phyloP scores from a whole-genome alignment of 768 basidiomycete genomes.

The Phallus indusiatus region DNA sequence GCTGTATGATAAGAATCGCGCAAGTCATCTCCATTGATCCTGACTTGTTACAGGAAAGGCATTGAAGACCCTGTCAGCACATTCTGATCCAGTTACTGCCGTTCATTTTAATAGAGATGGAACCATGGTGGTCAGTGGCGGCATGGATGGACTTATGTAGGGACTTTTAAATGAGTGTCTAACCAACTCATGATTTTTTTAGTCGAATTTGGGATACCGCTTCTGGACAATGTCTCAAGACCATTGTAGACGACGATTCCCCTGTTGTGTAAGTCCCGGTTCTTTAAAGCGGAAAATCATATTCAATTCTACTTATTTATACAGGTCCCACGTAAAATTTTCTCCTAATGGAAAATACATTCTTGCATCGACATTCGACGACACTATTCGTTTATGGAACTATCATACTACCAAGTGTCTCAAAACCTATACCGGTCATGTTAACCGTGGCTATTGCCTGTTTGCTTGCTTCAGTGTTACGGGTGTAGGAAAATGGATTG shows the following conservation, averaged over 20 bases:
- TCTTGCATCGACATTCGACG: conserved; percentile 88
- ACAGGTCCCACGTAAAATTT: conserved; percentile 80
- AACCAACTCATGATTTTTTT: conserved; percentile 5
- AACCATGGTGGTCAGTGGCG: conserved; percentile 86
- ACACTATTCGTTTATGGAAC: conserved; percentile 91
- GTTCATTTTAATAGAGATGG: conserved; percentile 94
- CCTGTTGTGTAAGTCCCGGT: conserved; percentile 62
- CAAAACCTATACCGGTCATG: conserved; percentile 86
- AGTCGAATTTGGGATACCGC: conserved; percentile 98
- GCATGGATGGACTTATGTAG: conserved; percentile 96
- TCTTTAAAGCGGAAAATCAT: not conserved
- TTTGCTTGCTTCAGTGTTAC: conserved; percentile 61
- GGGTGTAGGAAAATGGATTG: conserved; percentile 58
- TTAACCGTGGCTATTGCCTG: conserved; percentile 78
- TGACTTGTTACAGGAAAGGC: conserved; percentile 47
- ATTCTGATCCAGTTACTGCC: conserved; percentile 94
- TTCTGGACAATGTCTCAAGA: conserved; percentile 96
- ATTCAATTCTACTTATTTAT: not conserved
- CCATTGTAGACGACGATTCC: conserved; percentile 92
- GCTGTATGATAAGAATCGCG: conserved; percentile 3
- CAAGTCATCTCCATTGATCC: not conserved
- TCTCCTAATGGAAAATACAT: conserved; percentile 89
- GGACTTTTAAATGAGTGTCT: conserved; percentile 18
- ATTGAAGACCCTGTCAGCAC: conserved; percentile 85
- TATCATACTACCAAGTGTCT: conserved; percentile 84